Evolutionary conservation across 208 protist species (phyloP), one percentile per base, ranked within the genome.

Genomic region (Wallacemonas rigidus): DNA sequence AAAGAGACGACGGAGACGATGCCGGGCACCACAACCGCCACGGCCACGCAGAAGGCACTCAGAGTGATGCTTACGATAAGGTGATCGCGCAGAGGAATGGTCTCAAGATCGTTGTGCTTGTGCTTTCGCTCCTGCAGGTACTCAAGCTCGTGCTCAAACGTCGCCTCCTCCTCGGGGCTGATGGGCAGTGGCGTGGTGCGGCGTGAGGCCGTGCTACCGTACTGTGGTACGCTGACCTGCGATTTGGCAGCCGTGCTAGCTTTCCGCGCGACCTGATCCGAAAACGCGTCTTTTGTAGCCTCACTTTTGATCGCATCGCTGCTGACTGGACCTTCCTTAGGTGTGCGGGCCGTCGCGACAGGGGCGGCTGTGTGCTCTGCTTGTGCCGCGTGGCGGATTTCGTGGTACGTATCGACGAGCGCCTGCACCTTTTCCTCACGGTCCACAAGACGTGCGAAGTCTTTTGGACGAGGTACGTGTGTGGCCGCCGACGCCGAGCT

Each of bases 41-140:
- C 75, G 0, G 81, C 63, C 8, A 94, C 35, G 47, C 82, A 91
- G 3, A 75, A 17, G 5, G 78, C 78, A 61, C 73, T 87, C 14
- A 94, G 81, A 1, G 81, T 69, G 15, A 89, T 62, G 70, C 83
- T 90, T 8, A 94, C 77, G 41, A 93, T 81, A 8, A 93, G 58
- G 54, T 93, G 85, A 58, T 91, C 83, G 2, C 77, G 69, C 26
- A 75, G 63, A 1, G 81, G 65, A 61, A 92, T 90, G 2, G 51
- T 62, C 53, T 87, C 85, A 1, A 86, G n/a, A 2, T 80, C 35
- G 51, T 84, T 83, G 53, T 73, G 72, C 41, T 60, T 14, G n/a
- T 74, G 56, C 69, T 74, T 74, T 5, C 51, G 69, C 7, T 67
- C 40, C 17, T 61, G 69, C 48, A 74, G 69, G 14, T 61, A 56